Percentiles rank a stretch among this genome's conserved stretches.
phyloP scores from a whole-genome alignment of 2,329 filamentous ascomycete species.

The Esteya vermicola region DNA sequence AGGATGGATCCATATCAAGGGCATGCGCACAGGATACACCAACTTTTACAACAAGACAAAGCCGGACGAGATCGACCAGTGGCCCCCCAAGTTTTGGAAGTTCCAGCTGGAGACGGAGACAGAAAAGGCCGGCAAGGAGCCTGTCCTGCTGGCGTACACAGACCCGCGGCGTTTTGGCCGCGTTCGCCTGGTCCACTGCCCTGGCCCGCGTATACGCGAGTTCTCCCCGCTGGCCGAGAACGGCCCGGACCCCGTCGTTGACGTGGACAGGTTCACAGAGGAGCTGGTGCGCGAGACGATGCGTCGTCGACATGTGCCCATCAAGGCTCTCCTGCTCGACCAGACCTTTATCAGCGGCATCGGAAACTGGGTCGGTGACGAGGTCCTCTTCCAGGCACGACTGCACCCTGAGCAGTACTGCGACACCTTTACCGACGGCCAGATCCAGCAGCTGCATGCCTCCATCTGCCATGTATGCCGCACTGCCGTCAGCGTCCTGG shows the following conservation, averaged over 20 bases:
- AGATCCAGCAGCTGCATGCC: conserved; percentile 58
- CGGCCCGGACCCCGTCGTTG: conserved; percentile 81
- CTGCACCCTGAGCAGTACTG: conserved; percentile 90
- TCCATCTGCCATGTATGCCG: conserved; percentile 67
- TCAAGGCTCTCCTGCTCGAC: conserved; percentile 80
- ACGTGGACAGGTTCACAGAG: conserved; percentile 61
- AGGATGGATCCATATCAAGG: conserved; percentile 79
- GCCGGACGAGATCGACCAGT: conserved; percentile 42
- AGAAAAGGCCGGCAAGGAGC: conserved; percentile 3
- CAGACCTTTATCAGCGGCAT: conserved; percentile 83
- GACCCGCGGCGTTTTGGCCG: conserved; percentile 69
- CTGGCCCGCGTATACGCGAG: conserved; percentile 59
- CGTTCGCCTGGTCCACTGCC: conserved; percentile 69
- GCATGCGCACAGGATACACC: conserved; percentile 63
- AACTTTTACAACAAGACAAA: conserved; percentile 66
- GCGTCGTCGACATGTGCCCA: conserved; percentile 62
- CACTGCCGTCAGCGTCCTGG: conserved; percentile 62
- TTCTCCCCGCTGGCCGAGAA: conserved; percentile 75
- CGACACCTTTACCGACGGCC: conserved; percentile 59
- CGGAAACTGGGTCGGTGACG: conserved; percentile 95
- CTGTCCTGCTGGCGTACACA: conserved; percentile 60
- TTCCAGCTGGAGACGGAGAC: conserved; percentile 58
- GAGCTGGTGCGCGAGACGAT: conserved; percentile 62
- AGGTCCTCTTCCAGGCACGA: conserved; percentile 77
- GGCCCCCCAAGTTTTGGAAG: conserved; percentile 87